phyloP scores from a whole-genome alignment of 2,329 filamentous ascomycete genomes.

The Arthrobotrys sphaeroides region DNA sequence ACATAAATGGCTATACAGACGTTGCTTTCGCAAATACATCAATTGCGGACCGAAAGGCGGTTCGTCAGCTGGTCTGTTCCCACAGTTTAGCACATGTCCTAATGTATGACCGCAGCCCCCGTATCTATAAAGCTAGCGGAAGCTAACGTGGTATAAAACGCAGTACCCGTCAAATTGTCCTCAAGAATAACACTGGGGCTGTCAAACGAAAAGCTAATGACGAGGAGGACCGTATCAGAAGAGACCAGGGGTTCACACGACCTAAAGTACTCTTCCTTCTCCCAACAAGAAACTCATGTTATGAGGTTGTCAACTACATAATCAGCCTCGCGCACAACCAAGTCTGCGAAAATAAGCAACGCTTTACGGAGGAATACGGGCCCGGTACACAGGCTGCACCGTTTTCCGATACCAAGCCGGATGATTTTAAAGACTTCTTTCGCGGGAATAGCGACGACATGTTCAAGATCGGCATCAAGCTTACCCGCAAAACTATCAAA shows the following conservation, averaged over 20 bases:
- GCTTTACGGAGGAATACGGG: constrained; percentile 85
- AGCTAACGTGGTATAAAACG: not conserved
- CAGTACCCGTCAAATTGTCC: constrained; percentile 83
- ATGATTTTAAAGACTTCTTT: constrained; percentile 89
- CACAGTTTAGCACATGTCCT: constrained; percentile 92
- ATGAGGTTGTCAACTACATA: constrained; percentile 79
- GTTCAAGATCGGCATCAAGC: constrained; percentile 95
- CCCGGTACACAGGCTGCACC: constrained; percentile 69
- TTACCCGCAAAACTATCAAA: constrained; percentile 94
- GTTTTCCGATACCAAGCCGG: constrained; percentile 77
- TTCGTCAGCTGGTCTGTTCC: constrained; percentile 78
- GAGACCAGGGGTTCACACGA: constrained; percentile 94
- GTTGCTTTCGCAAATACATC: not conserved
- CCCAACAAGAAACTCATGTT: constrained; percentile 86
- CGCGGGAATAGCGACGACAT: constrained; percentile 96
- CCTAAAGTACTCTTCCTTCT: constrained; percentile 92
- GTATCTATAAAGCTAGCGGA: not conserved
- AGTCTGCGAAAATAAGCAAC: constrained; percentile 92
- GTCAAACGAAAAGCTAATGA: constrained; percentile 73
- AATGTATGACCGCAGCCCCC: constrained; percentile 68
- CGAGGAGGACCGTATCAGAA: constrained; percentile 69
- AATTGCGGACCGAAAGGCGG: constrained; percentile 61
- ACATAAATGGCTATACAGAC: constrained; percentile 27
- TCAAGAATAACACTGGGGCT: constrained; percentile 89
- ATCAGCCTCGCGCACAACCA: constrained; percentile 80